Evolutionary conservation across 2,329 filamentous ascomycete species (phyloP).

Genomic region (Cladophialophora yegresii): DNA sequence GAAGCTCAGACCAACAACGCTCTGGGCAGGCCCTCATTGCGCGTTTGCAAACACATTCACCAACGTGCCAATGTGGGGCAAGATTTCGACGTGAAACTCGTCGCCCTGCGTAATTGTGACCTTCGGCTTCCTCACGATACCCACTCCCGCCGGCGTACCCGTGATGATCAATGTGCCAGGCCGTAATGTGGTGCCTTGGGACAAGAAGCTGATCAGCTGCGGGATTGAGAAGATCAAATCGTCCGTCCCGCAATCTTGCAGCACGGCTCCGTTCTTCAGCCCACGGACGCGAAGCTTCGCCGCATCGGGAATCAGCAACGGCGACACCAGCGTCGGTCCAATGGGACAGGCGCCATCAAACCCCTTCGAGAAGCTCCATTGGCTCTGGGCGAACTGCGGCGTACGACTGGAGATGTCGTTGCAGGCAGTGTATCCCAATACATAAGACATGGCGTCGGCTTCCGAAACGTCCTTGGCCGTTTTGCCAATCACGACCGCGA

Average conservation of each 20-base stretch:
- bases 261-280: conserved; percentile 43
- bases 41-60: conserved; percentile 43
- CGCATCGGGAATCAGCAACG: conserved; percentile 40
- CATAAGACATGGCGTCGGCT: conserved; percentile 44
- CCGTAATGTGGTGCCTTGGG: conserved; percentile 45
- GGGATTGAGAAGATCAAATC: conserved; percentile 48
- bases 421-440: conserved; percentile 46
- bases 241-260: conserved; percentile 44
- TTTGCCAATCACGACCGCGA: conserved; percentile 45
- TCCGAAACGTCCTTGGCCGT: conserved; percentile 45
- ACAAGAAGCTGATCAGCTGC: conserved; percentile 43
- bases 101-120: conserved; percentile 44
- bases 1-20: not conserved
- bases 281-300: conserved; percentile 41
- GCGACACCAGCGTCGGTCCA: conserved; percentile 43
- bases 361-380: conserved; percentile 48
- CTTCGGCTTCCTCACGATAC: conserved; percentile 46
- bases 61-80: conserved; percentile 54
- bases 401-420: conserved; percentile 47
- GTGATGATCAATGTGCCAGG: conserved; percentile 48
- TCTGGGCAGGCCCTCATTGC: not conserved
- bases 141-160: conserved; percentile 49
- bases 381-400: conserved; percentile 45
- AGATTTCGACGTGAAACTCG: conserved; percentile 52
- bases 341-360: conserved; percentile 45